Conservation (phyloP, 1,139 yeast genomes). For the Saccharomyces hybrid region DNA sequence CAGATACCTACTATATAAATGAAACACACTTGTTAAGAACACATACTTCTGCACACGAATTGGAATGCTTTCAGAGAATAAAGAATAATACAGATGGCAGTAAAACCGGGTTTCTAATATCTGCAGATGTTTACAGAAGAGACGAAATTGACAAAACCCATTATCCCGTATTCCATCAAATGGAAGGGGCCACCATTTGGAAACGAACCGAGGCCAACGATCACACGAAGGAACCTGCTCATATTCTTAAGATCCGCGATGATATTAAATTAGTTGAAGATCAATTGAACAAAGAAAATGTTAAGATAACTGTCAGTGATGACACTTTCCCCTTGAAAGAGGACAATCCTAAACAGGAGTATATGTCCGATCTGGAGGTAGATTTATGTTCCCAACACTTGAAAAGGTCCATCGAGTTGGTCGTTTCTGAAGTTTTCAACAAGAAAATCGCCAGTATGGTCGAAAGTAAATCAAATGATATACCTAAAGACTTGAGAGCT, state of each 20-base stretch:
- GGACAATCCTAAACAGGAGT: constrained; percentile 64
- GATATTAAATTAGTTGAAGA: constrained; percentile 32
- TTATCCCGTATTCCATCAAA: constrained; percentile 94
- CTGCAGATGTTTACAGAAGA: constrained; percentile 93
- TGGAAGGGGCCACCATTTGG: constrained; percentile 96
- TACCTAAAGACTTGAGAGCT: constrained; percentile 63
- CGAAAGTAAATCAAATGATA: constrained; percentile 41
- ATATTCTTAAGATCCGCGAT: constrained; percentile 28
- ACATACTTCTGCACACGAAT: constrained; percentile 96
- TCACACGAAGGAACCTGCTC: constrained; percentile 12
- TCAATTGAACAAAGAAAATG: constrained; percentile 45
- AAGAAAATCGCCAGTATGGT: constrained; percentile 57
- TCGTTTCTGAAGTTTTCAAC: constrained; percentile 78
- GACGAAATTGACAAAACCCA: constrained; percentile 95
- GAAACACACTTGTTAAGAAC: constrained; percentile 67
- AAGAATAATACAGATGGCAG: constrained; percentile 35
- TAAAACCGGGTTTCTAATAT: constrained; percentile 84
- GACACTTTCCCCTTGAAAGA: constrained; percentile 38
- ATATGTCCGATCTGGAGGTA: constrained; percentile 64
- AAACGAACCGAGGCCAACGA: constrained; percentile 31
- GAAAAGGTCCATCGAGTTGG: constrained; percentile 74
- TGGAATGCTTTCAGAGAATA: constrained; percentile 54
- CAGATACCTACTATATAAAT: constrained; percentile 89
- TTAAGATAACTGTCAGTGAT: constrained; percentile 59
- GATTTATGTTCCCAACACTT: constrained; percentile 67